Percentiles rank a stretch among this genome's conserved stretches.
Evolutionary conservation across 2,329 filamentous ascomycete genomes (phyloP).

Genomic region (Scedosporium minutisporum): DNA sequence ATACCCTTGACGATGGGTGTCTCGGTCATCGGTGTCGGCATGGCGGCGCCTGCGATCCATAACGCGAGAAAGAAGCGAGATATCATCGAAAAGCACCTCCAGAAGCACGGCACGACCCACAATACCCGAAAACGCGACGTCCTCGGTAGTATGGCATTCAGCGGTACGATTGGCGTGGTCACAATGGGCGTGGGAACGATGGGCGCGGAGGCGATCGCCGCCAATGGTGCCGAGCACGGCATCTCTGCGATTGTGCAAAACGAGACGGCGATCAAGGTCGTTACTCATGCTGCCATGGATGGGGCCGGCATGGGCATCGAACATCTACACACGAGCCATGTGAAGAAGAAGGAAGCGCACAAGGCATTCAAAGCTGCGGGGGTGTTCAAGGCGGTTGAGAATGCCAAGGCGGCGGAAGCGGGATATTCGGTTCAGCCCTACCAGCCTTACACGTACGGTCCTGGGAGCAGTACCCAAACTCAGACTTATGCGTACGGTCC

Average conservation of each 20-base stretch:
- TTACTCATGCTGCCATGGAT: conserved; percentile 25
- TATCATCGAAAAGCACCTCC: conserved; percentile 28
- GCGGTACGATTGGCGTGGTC: conserved; percentile 24
- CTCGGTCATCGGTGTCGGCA: conserved; percentile 26
- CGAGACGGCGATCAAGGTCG: conserved; percentile 24
- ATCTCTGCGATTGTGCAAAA: conserved; percentile 18
- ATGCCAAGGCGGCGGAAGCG: conserved; percentile 19
- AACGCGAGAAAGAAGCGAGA: conserved; percentile 32
- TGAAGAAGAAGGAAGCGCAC: conserved; percentile 23
- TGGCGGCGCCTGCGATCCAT: conserved; percentile 28
- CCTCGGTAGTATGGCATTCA: conserved; percentile 26
- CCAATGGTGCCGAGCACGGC: conserved; percentile 24
- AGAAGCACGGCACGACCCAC: conserved; percentile 22
- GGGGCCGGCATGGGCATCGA: conserved; percentile 24
- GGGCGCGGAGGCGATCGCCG: conserved; percentile 25
- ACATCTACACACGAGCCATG: conserved; percentile 22
- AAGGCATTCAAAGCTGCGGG: conserved; percentile 23
- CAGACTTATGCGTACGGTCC: background rate
- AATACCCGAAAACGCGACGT: conserved; percentile 31
- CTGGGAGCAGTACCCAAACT: background rate
- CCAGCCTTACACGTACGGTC: conserved; percentile 7
- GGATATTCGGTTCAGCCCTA: conserved; percentile 13
- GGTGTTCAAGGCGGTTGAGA: conserved; percentile 20
- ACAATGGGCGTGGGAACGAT: conserved; percentile 25
- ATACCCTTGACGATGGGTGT: conserved; percentile 28